Base-by-base conservation (phyloP, 2,329 filamentous ascomycete species). In the Arachnomyces sp. region DNA sequence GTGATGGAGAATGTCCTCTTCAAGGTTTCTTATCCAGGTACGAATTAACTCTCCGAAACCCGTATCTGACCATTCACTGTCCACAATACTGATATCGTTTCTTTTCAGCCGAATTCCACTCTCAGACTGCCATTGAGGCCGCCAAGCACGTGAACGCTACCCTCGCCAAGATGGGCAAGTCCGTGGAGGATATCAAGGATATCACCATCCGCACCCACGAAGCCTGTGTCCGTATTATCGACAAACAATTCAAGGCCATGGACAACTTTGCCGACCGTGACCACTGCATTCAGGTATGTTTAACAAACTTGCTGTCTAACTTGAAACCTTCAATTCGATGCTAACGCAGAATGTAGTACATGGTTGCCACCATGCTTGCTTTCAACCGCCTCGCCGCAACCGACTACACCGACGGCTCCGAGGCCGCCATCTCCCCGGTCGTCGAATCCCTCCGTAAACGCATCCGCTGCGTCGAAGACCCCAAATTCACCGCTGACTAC, bases 1-100 rank as follows among this genome's bases (percentile, higher is more conserved):
- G 92, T 98, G 52, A 98, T 98, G 92, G 92, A 98, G 80, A 98
- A 96, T 60, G 88, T 98, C 45, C 81, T 98, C 49, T 98, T 98
- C 83, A 98, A 98, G 79, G 92, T 98, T 45, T 98, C 92, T 34
- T 96, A 95, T 66, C 90, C 90, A 60, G 85, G 85, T 87, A 73
- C 63, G 76, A 59, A 29, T 37, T 43, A 38, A 36, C 13, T 5
- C 8, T 25, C 8, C 15, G 13, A 13, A 7, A 37, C 17, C 40
- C 4, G 25, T 36, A 32, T 31, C 21, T 7, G 15, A 14, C 15
- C 31, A 16, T 18, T 28, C 35, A 21, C 28, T 18, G 1, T 33
- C 31, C 15, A 30, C 39, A 31, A 40, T 6, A 28, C 56, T 60
- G 59, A 59, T 43, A 1, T 18, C 15, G 6, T 36, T 9, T 36